A percentile compares a stretch with the other conserved stretches of the same genome.
Evolutionary conservation across 2,329 filamentous ascomycete genomes (phyloP).

Genomic region (Colletotrichum costaricense): DNA sequence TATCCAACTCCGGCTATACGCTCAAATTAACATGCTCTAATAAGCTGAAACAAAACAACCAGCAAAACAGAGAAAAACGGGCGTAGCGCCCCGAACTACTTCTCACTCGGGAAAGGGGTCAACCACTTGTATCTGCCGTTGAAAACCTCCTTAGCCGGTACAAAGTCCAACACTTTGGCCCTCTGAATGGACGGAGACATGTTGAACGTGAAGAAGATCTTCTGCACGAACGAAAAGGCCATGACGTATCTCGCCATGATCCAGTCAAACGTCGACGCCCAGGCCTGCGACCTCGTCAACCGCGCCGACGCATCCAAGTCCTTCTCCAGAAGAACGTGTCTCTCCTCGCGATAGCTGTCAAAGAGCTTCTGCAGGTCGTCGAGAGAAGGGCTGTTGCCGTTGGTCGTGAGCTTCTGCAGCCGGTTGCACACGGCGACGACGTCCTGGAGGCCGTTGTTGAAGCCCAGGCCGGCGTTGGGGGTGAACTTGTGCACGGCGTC

Average conservation of each 20-base stretch:
- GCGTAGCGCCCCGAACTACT: not conserved
- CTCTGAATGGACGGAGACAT: slow-evolving; percentile 30
- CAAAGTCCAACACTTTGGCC: slow-evolving; percentile 37
- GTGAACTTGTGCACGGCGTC: slow-evolving; percentile 53
- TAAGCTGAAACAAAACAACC: not conserved
- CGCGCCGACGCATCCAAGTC: slow-evolving; percentile 36
- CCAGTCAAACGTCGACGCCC: slow-evolving; percentile 41
- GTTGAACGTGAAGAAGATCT: slow-evolving; percentile 16
- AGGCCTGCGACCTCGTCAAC: slow-evolving; percentile 40
- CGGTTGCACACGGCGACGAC: slow-evolving; percentile 43
- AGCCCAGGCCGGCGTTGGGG: slow-evolving; percentile 47
- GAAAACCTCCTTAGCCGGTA: slow-evolving; percentile 34
- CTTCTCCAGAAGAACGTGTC: slow-evolving; percentile 27
- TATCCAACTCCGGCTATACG: not conserved
- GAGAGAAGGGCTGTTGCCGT: not conserved
- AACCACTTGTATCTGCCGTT: slow-evolving; percentile 29
- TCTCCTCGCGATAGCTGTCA: slow-evolving; percentile 36
- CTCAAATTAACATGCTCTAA: not conserved
- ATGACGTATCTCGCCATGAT: slow-evolving; percentile 39
- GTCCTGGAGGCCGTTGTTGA: slow-evolving; percentile 50
- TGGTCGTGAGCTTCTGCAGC: slow-evolving; percentile 32
- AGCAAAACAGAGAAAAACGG: not conserved
- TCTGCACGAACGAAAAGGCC: slow-evolving; percentile 21
- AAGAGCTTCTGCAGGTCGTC: slow-evolving; percentile 29
- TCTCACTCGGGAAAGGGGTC: slow-evolving; percentile 10